Evolutionary conservation across 192 early-diverging fungal genomes (phyloP).

Genomic region (Umbelopsis vinacea): DNA sequence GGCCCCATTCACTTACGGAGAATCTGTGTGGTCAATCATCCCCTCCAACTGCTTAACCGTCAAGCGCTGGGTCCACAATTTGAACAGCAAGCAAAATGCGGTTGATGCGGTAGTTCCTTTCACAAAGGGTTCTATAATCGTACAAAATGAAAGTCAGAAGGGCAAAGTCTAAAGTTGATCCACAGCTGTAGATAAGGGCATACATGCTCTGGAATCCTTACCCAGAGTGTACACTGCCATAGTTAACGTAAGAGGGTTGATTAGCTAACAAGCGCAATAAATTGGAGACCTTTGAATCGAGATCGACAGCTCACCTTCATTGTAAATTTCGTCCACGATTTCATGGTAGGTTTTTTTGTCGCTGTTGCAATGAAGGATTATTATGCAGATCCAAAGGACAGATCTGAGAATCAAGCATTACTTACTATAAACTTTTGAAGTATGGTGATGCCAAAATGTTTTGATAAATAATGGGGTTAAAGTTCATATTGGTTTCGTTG

Average conservation of each 20-base stretch:
- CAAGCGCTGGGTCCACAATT: conserved; percentile 78
- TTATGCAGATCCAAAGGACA: neutral
- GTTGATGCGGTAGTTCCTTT: conserved; percentile 79
- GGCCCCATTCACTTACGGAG: no score
- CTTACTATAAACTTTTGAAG: conserved; percentile 74
- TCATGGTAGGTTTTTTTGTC: conserved; percentile 79
- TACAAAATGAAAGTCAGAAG: conserved; percentile 16
- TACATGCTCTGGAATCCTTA: conserved; percentile 30
- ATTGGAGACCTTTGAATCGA: neutral
- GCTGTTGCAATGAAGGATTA: conserved; percentile 33
- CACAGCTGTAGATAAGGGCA: conserved; percentile 17
- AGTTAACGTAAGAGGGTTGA: conserved; percentile 17
- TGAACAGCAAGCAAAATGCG: conserved; percentile 83
- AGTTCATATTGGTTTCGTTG: conserved; percentile 81
- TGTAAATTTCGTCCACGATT: conserved; percentile 75
- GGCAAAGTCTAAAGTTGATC: neutral
- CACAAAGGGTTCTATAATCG: conserved; percentile 73
- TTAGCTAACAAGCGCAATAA: neutral
- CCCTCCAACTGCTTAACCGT: conserved; percentile 80
- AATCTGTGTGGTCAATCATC: conserved; percentile 75
- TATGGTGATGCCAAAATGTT: conserved; percentile 78
- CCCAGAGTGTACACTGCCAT: conserved; percentile 41
- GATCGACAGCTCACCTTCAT: conserved; percentile 53
- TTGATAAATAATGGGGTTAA: conserved; percentile 72
- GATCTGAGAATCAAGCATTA: neutral